phyloP scores from a whole-genome alignment of 2,329 filamentous ascomycete genomes.

The Phaeosphaeria sp. region DNA sequence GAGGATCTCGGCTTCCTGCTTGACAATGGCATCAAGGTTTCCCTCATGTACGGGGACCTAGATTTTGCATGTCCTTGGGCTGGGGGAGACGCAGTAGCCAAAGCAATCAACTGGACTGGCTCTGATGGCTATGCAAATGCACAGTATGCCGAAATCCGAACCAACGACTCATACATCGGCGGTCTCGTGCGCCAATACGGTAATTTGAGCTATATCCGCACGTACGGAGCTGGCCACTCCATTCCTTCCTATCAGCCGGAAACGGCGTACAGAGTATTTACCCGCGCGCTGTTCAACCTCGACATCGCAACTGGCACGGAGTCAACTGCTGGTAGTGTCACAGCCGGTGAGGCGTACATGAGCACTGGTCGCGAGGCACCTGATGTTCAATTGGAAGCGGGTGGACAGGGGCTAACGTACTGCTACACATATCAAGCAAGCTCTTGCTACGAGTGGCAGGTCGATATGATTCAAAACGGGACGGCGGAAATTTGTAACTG shows the following conservation, averaged over 20 bases:
- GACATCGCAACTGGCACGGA: conserved; percentile 56
- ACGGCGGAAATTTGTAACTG: conserved; percentile 23
- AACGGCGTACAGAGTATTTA: conserved; percentile 59
- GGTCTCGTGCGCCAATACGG: conserved; percentile 52
- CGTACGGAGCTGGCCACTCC: conserved; percentile 50
- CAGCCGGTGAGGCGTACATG: conserved; percentile 12
- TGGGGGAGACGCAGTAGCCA: conserved; percentile 48
- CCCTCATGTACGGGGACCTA: conserved; percentile 23
- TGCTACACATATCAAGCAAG: conserved; percentile 24
- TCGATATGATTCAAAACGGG: conserved; percentile 16
- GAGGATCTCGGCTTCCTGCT: conserved; percentile 57
- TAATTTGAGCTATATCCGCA: conserved; percentile 48
- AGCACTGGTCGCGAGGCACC: conserved; percentile 17
- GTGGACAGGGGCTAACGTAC: conserved; percentile 13
- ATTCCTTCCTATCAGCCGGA: conserved; percentile 52
- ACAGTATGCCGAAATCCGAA: conserved; percentile 43
- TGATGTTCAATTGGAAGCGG: conserved; percentile 17
- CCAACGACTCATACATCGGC: conserved; percentile 47
- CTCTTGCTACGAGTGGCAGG: conserved; percentile 21
- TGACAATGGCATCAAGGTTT: conserved; percentile 46
- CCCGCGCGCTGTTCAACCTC: conserved; percentile 51
- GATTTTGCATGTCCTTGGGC: conserved; percentile 48
- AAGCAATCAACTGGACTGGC: conserved; percentile 48
- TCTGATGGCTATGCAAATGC: conserved; percentile 29
- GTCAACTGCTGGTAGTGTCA: conserved; percentile 7